A percentile compares a stretch with the other conserved stretches of the same genome.
These are phyloP conservation scores for Trichoderma cornu-damae DNA, from an alignment of 2,329 filamentous ascomycete genomes.

Conservation along the genomic window DNA sequence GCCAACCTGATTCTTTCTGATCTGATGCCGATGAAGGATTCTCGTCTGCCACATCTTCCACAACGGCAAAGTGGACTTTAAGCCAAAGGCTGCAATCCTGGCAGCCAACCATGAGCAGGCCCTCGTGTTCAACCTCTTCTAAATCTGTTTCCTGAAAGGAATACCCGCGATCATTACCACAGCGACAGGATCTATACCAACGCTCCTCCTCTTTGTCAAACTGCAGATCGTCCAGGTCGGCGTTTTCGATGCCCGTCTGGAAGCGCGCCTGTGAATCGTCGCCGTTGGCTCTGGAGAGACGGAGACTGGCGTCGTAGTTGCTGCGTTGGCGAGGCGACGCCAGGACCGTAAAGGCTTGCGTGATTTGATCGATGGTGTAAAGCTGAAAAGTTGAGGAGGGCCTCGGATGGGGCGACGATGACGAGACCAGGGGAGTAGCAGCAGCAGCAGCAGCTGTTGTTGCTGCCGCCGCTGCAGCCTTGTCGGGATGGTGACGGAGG, in stretches of 20 bases:
- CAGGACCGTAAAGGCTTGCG: slow-evolving; percentile 53
- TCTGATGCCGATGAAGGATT: slow-evolving; percentile 21
- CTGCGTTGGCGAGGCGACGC: slow-evolving; percentile 45
- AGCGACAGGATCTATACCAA: slow-evolving; percentile 58
- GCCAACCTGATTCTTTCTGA: slow-evolving; percentile 24
- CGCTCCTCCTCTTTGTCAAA: slow-evolving; percentile 44
- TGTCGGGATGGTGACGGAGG: slow-evolving; percentile 62
- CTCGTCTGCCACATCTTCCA: slow-evolving; percentile 38
- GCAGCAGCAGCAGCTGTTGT: not conserved
- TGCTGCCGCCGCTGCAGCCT: slow-evolving; percentile 34
- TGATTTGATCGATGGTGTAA: slow-evolving; percentile 60
- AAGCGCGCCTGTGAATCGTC: slow-evolving; percentile 33
- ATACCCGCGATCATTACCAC: slow-evolving; percentile 58
- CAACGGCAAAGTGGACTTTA: slow-evolving; percentile 57
- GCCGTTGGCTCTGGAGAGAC: slow-evolving; percentile 28
- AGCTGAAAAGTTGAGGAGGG: slow-evolving; percentile 2
- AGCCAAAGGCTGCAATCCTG: slow-evolving; percentile 63
- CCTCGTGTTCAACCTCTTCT: slow-evolving; percentile 52
- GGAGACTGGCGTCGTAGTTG: slow-evolving; percentile 51
- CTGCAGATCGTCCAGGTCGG: slow-evolving; percentile 61
- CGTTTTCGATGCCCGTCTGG: slow-evolving; percentile 56
- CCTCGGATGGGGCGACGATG: not conserved
- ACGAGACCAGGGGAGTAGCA: slow-evolving; percentile 15
- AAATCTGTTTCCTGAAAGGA: slow-evolving; percentile 55
- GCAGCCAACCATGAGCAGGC: slow-evolving; percentile 60